Evolutionary conservation across 495 filamentous ascomycete species (phyloP).

Genomic region (Aspergillus ellipticus): DNA sequence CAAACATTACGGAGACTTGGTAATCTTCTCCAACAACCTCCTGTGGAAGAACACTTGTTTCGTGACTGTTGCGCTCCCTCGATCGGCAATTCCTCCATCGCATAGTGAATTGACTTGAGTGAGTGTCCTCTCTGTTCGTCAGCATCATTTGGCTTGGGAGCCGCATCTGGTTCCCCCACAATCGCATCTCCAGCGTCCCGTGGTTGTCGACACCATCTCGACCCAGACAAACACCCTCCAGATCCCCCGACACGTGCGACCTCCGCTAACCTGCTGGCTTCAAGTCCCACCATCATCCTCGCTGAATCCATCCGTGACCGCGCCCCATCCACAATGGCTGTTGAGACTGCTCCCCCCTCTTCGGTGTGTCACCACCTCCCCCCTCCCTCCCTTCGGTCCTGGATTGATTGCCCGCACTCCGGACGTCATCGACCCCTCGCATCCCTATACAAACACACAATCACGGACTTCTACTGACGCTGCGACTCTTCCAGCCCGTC

Average conservation of each 20-base stretch:
- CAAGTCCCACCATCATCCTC: not conserved
- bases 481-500: slow-evolving; percentile 56
- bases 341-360: slow-evolving; percentile 27
- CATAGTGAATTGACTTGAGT: too few relatives aligned
- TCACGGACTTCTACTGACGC: not conserved
- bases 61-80: not conserved
- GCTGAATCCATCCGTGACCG: not conserved
- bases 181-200: slow-evolving; percentile 10
- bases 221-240: slow-evolving; percentile 8
- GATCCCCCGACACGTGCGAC: not conserved
- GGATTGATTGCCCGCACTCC: not conserved
- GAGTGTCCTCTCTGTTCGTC: too few relatives aligned
- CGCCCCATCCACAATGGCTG: slow-evolving; percentile 30
- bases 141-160: slow-evolving; percentile 1
- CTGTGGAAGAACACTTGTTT: not conserved
- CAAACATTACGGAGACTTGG: slow-evolving; percentile 15
- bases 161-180: slow-evolving; percentile 19
- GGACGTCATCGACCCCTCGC: slow-evolving; percentile 7
- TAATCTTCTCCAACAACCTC: not conserved
- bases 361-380: slow-evolving; percentile 26
- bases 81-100: slow-evolving; percentile 1
- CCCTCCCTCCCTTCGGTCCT: not conserved
- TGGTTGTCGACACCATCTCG: slow-evolving; percentile 11
- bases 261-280: slow-evolving; percentile 9
- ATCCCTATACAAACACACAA: not conserved